Evolutionary conservation across 1,139 yeast genomes (phyloP), one percentile per base, ranked within the genome.

Genomic region (Saccharomyces pastorianus): DNA sequence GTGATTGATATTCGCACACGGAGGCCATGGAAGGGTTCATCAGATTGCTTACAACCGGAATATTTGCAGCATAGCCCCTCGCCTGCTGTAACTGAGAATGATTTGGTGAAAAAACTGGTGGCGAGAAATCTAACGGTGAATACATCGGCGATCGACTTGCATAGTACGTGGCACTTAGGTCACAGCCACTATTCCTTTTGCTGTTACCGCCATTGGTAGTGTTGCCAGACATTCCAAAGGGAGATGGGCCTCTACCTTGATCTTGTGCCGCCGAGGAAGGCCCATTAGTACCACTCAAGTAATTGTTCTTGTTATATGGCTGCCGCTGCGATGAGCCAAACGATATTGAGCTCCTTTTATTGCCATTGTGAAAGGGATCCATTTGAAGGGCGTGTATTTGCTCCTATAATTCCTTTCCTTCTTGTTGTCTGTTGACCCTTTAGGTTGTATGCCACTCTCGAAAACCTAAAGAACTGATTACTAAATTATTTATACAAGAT

Each of bases 1-100:
- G 57, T 6, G 66, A 58, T 41, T 63, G 61, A 55, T 61, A 67
- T 50, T 64, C 64, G 54, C 71, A 67, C 6, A 62, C 61, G 5
- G 57, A 42, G 14, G 48, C 55, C 29, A 42, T 42, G 27, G 29
- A 28, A 38, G 50, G 42, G 41, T 50, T 50, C 51, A 44, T 50
- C 31, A 50, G 25, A 17, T 38, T 38, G 25, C 44, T 38, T 20
- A 38, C 44, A 9, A 46, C 46, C 50, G 41, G 41, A 46, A 51
- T 51, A 23, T 42, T 25, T 8, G 53, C 47, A 27, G 51, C 54
- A 28, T 62, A 54, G 47, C 51, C 50, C 55, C 65, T 55, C 32
- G 57, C 51, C 49, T 58, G 61, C 32, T 57, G 61, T 49, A 57
- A 51, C 46, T 62, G 64, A 7, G 61, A 51, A 49, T 59, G 55